Base-by-base conservation (phyloP, 2,329 filamentous ascomycete species). In the Gremmenia infestans region DNA sequence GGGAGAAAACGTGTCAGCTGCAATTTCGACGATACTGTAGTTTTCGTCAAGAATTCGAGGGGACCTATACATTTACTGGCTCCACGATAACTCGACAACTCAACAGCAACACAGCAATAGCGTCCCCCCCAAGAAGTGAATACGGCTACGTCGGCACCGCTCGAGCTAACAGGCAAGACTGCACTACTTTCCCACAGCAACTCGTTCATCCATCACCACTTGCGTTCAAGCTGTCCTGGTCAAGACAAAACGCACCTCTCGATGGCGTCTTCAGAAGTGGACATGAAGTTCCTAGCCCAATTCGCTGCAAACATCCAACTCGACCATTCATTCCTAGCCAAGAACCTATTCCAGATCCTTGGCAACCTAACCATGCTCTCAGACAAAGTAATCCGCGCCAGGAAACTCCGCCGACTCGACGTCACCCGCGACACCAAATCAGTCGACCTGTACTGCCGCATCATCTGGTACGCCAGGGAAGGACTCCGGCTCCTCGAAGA, bases 231-330 rank as follows among this genome's bases (percentile, higher is more conserved):
- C 17, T 43, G 14, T 43, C 17, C 9, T 43, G 9, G 40, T 19
- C n/a, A 17, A 43, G 40, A 43, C 40, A 19, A 43, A 5, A 17
- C 5, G 8, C 9, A 17, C 37, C 15, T 22, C 42, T 23, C 49
- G 51, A 99, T 97, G 94, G 94, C 94, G 75, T 94, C 92, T 70
- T 94, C 91, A 59, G 91, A 96, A 75, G 91, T 97, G 60, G 94
- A 99, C 73, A 92, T 96, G 76, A 99, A 97, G 76, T 96, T 95
- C 74, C 81, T 99, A 68, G 91, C 91, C 74, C 87, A 85, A 70
- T 86, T 96, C 70, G 93, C 94, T 71, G 88, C 86, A 73, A 81
- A 85, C 59, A 91, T 91, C 64, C 85, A 87, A 69, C 76, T 81
- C 58, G 86, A 89, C 65, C 94, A 93, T 68, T 86, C 89, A 3